These are phyloP conservation scores for Trametes coccinea DNA, from an alignment of 768 basidiomycete genomes.

Conservation along the genomic window DNA sequence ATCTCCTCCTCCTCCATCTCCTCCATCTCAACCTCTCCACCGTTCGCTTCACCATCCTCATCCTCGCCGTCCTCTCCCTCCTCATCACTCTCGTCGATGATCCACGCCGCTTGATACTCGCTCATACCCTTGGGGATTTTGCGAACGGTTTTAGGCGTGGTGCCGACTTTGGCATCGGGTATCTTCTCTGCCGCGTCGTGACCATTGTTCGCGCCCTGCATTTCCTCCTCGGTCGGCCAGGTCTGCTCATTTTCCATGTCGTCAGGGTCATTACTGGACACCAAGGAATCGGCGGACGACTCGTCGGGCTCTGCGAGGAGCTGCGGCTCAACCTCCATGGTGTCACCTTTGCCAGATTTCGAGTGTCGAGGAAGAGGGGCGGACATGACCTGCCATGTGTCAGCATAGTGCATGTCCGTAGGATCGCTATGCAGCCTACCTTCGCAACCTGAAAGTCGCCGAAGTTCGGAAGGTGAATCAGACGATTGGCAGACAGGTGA, in stretches of 20 bases:
- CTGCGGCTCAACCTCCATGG: conserved; percentile 70
- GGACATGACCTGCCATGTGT: conserved; percentile 61
- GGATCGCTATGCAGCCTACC: conserved; percentile 42
- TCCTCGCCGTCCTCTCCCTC: conserved; percentile 39
- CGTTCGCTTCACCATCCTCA: conserved; percentile 33
- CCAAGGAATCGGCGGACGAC: conserved; percentile 77
- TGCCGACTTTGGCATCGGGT: conserved; percentile 67
- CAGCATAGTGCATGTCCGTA: background rate
- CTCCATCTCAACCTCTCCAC: conserved; percentile 42
- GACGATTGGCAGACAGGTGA: conserved; percentile 73
- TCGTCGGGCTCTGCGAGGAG: conserved; percentile 64
- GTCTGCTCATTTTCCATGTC: conserved; percentile 94
- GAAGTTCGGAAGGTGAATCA: conserved; percentile 83
- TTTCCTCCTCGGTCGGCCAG: conserved; percentile 98
- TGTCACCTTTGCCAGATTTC: conserved; percentile 36
- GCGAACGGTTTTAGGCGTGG: conserved; percentile 79
- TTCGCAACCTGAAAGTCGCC: conserved; percentile 88
- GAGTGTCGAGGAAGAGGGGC: conserved; percentile 48
- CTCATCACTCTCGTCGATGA: conserved; percentile 73
- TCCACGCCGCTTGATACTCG: conserved; percentile 97
- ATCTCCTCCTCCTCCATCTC: conserved; percentile 65
- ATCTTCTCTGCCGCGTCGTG: conserved; percentile 38
- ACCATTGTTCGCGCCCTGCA: conserved; percentile 47
- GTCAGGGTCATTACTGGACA: conserved; percentile 86
- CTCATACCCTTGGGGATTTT: conserved; percentile 94